Base-by-base conservation (phyloP, 73 alveolate species). In the Paraurostyla sp. region DNA sequence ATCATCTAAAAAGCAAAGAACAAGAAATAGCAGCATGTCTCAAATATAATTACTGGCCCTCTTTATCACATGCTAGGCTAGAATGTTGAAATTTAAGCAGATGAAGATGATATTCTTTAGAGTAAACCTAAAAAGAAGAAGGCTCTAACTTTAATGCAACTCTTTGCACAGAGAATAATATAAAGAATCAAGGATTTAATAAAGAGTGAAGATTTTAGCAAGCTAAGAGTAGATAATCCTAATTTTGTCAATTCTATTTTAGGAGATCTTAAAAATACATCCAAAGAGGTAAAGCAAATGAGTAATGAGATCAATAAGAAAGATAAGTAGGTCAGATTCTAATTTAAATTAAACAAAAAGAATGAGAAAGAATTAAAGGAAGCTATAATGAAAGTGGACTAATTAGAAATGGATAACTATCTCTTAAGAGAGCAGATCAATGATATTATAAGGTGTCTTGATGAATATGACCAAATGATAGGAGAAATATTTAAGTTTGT, bases 341-440 rank as follows among this genome's bases (percentile, higher is more conserved):
- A 65, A 23, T 0, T 65, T 4, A 65, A 65, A 40, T 38, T 36
- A 40, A 65, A 65, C 42, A 65, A 22, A 35, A 65, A 65, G 9
- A 65, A 65, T 32, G 82, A 65, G 41, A 38, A 65, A 35, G 69
- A 22, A 3, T 18, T 78, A 16, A 54, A 51, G n/a, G 35, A 46
- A 16, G 62, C 58, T 30, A 52, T 7, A 20, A 27, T 23, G 1
- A 18, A 36, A 41, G 7, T 51, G 0, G 89, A 78, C 41, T 4
- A 9, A 7, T 43, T 51, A 2, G 89, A 78, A 38, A 23, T 78
- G 80, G 89, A 78, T 48, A 78, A 78, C 60, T 78, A 78, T 43
- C 32, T 32, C 32, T 32, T 52, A 16, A 78, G 78, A 52, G 89
- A 78, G 22, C 78, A 78, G 29, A 20, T 78, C 0, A 52, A 49